phyloP scores from a whole-genome alignment of 352 stramenopile species.

The Globisporangium megalacanthum region DNA sequence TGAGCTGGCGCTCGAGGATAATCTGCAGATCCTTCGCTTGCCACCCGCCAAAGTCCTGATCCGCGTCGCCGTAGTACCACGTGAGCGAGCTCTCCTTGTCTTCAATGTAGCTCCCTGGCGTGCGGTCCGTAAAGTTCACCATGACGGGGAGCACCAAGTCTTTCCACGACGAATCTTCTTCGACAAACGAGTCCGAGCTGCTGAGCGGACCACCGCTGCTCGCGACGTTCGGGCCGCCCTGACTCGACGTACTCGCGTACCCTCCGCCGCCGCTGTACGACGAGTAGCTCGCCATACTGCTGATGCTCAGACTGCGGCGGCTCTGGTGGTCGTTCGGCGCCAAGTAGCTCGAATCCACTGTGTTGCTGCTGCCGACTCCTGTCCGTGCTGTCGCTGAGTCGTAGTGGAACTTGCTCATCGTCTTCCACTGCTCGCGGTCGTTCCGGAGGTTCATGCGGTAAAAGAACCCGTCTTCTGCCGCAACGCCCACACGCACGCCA shows the following conservation, averaged over 20 bases:
- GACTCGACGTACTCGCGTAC: slow-evolving; percentile 9
- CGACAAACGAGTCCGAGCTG: slow-evolving; percentile 45
- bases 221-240: slow-evolving; percentile 8
- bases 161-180: slow-evolving; percentile 72
- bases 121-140: slow-evolving; percentile 71
- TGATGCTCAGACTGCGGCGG: slow-evolving; percentile 36
- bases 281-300: slow-evolving; percentile 34
- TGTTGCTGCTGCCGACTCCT: slow-evolving; percentile 21
- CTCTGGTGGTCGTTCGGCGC: slow-evolving; percentile 22
- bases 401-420: slow-evolving; percentile 83
- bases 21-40: slow-evolving; percentile 89
- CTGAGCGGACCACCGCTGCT: slow-evolving; percentile 19
- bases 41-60: slow-evolving; percentile 84
- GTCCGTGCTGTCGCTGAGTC: slow-evolving; percentile 35
- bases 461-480: slow-evolving; percentile 71
- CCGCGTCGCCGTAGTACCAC: slow-evolving; percentile 85
- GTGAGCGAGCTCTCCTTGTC: slow-evolving; percentile 83
- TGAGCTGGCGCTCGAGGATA: slow-evolving; percentile 80
- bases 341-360: slow-evolving; percentile 30
- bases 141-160: slow-evolving; percentile 73
- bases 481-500: slow-evolving; percentile 63
- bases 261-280: slow-evolving; percentile 23
- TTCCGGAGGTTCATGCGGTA: slow-evolving; percentile 79
- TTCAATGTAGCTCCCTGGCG: slow-evolving; percentile 77
- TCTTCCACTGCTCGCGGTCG: slow-evolving; percentile 68